Evolutionary conservation across 768 basidiomycete genomes (phyloP).

Genomic region (Russula earlei): DNA sequence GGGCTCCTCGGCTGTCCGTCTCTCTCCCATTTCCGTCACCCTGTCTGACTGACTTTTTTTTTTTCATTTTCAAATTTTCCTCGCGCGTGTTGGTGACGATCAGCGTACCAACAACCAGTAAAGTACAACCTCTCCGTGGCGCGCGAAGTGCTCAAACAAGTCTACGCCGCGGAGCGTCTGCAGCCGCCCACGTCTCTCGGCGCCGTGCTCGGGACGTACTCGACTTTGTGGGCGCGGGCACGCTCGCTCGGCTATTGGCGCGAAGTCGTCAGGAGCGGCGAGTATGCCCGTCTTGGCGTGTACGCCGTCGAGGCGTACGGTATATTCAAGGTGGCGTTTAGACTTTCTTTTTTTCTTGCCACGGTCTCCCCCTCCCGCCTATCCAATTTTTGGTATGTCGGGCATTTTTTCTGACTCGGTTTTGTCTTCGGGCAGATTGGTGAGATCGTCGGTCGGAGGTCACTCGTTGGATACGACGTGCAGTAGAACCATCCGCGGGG

Average conservation of each 20-base stretch:
- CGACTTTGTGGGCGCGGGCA: slow-evolving; percentile 54
- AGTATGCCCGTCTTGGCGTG: slow-evolving; percentile 56
- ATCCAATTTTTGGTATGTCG: too few relatives aligned
- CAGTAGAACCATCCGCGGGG: slow-evolving; percentile 12
- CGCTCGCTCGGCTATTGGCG: slow-evolving; percentile 52
- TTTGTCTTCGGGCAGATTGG: slow-evolving; percentile 47
- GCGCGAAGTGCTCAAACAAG: slow-evolving; percentile 54
- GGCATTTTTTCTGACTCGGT: background rate
- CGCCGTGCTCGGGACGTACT: slow-evolving; percentile 49
- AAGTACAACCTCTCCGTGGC: slow-evolving; percentile 71
- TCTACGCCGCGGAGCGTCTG: slow-evolving; percentile 45
- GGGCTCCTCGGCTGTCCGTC: slow-evolving; percentile 47
- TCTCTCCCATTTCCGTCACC: background rate
- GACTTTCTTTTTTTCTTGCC: background rate
- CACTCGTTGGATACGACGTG: slow-evolving; percentile 69
- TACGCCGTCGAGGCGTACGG: slow-evolving; percentile 84
- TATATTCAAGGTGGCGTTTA: slow-evolving; percentile 66
- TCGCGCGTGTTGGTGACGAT: too few relatives aligned
- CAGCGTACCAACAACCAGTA: slow-evolving; percentile 70
- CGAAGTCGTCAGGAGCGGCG: slow-evolving; percentile 48
- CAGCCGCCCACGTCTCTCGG: slow-evolving; percentile 55
- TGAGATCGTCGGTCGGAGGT: slow-evolving; percentile 77
- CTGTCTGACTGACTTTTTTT: background rate
- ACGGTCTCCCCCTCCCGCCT: too few relatives aligned
- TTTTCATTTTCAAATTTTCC: too few relatives aligned